Conservation (phyloP, 129 eudicot species). For the Chrysanthemum seticuspe region DNA sequence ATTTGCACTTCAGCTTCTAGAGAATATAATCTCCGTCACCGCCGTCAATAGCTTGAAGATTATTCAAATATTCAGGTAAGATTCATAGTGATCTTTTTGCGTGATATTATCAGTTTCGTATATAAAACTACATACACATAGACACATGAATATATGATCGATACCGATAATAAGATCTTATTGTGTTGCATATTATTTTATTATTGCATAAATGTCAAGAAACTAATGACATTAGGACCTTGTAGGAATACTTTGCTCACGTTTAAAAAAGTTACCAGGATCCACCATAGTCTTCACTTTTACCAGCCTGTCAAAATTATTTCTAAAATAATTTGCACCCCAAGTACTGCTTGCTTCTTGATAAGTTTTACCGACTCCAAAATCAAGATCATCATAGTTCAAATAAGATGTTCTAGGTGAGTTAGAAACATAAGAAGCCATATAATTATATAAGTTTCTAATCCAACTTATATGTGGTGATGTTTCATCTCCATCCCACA, state of each 20-base stretch:
- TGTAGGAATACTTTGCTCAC: constrained; percentile 38
- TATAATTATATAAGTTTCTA: constrained; percentile 37
- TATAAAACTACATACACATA: constrained; percentile 1
- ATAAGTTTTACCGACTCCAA: constrained; percentile 41
- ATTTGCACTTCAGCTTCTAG: constrained; percentile 28
- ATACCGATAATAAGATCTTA: no score
- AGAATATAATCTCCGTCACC: constrained; percentile 45
- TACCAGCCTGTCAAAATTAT: constrained; percentile 32
- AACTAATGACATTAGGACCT: not conserved
- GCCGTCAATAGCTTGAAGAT: constrained; percentile 25
- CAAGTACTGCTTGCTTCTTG: constrained; percentile 29
- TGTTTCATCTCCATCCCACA: constrained; percentile 43
- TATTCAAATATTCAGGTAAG: constrained; percentile 16
- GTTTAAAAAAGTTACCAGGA: constrained; percentile 42
- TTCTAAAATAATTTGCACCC: constrained; percentile 29
- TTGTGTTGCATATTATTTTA: not conserved
- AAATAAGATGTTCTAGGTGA: constrained; percentile 50
- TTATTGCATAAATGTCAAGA: constrained; percentile 3
- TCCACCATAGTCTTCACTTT: constrained; percentile 37
- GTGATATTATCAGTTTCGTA: not conserved
- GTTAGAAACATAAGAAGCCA: constrained; percentile 40
- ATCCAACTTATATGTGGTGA: constrained; percentile 45
- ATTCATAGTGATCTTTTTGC: not conserved
- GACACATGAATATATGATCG: not conserved
- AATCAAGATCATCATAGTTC: constrained; percentile 44